These are phyloP conservation scores for Protomyces arabidopsidicola DNA, from an alignment of 1,139 yeast genomes.

Conservation along the genomic window DNA sequence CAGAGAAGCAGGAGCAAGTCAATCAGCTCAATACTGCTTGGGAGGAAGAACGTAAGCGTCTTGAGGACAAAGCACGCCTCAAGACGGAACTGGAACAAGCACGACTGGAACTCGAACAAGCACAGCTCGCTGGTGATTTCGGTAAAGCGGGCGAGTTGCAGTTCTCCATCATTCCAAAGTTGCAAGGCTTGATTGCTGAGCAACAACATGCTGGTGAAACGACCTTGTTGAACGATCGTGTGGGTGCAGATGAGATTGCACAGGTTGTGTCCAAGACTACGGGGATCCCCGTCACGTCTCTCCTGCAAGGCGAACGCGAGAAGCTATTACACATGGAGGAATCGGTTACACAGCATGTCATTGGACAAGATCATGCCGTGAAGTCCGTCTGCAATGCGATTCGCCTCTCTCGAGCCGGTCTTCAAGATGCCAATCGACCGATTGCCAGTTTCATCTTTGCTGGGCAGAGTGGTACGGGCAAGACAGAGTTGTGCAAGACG, in stretches of 20 bases:
- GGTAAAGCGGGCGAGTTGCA: slow-evolving; percentile 85
- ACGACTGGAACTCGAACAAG: slow-evolving; percentile 70
- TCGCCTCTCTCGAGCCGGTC: slow-evolving; percentile 90
- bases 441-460: slow-evolving; percentile 92
- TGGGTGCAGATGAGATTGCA: slow-evolving; percentile 90
- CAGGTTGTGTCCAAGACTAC: slow-evolving; percentile 89
- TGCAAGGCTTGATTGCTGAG: slow-evolving; percentile 58
- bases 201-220: slow-evolving; percentile 36
- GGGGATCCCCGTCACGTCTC: slow-evolving; percentile 88
- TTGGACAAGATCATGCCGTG: slow-evolving; percentile 95
- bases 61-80: slow-evolving; percentile 71
- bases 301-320: slow-evolving; percentile 92
- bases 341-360: slow-evolving; percentile 67
- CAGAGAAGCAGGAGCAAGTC: slow-evolving; percentile 59
- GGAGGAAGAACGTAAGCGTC: slow-evolving; percentile 68
- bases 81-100: slow-evolving; percentile 82
- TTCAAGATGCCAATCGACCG: slow-evolving; percentile 88
- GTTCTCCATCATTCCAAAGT: slow-evolving; percentile 75
- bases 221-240: slow-evolving; percentile 77
- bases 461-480: slow-evolving; percentile 98
- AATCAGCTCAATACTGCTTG: slow-evolving; percentile 70
- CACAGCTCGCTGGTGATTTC: slow-evolving; percentile 79
- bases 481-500: slow-evolving; percentile 88
- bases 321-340: slow-evolving; percentile 82
- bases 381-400: slow-evolving; percentile 89